Conservation (phyloP, 768 basidiomycete genomes). For the Strobilomyces echinocephalus region DNA sequence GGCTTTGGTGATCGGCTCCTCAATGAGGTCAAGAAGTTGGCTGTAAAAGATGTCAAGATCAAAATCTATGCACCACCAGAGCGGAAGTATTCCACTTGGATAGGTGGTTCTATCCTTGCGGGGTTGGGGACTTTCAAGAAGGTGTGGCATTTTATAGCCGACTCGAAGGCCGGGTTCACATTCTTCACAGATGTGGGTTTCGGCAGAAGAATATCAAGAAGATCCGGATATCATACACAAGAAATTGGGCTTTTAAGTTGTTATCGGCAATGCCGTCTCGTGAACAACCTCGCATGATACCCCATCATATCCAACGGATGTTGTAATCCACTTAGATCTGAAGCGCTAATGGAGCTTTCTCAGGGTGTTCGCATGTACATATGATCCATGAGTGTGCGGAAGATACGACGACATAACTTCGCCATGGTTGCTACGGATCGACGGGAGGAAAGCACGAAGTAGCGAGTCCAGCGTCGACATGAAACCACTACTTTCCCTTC, state of each 20-base stretch:
- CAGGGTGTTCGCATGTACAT: constrained; percentile 22
- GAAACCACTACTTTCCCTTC: constrained; percentile 76
- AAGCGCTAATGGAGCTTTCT: constrained; percentile 21
- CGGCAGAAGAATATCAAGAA: constrained; percentile 98
- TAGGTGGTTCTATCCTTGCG: constrained; percentile 94
- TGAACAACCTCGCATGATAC: constrained; percentile 27
- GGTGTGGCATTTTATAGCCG: constrained; percentile 37
- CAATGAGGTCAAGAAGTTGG: constrained; percentile 94
- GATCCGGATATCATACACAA: constrained; percentile 98
- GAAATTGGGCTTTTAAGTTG: constrained; percentile 72
- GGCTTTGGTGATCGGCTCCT: constrained; percentile 96
- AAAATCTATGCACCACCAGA: constrained; percentile 99
- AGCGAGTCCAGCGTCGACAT: constrained; percentile 16
- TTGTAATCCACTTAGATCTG: constrained; percentile 32
- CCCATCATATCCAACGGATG: constrained; percentile 27
- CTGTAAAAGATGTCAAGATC: constrained; percentile 94
- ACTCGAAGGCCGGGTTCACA: constrained; percentile 3
- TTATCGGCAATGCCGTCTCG: constrained; percentile 9
- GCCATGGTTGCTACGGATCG: constrained; percentile 34
- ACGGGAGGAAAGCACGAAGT: constrained; percentile 13
- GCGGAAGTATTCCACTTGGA: constrained; percentile 96
- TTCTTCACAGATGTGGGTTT: constrained; percentile 90
- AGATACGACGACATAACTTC: constrained; percentile 34
- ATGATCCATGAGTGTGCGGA: constrained; percentile 22
- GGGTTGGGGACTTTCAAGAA: constrained; percentile 97